These are phyloP conservation scores for Henningerozyma blattae DNA, from an alignment of 805 yeast genomes.

Conservation along the genomic window DNA sequence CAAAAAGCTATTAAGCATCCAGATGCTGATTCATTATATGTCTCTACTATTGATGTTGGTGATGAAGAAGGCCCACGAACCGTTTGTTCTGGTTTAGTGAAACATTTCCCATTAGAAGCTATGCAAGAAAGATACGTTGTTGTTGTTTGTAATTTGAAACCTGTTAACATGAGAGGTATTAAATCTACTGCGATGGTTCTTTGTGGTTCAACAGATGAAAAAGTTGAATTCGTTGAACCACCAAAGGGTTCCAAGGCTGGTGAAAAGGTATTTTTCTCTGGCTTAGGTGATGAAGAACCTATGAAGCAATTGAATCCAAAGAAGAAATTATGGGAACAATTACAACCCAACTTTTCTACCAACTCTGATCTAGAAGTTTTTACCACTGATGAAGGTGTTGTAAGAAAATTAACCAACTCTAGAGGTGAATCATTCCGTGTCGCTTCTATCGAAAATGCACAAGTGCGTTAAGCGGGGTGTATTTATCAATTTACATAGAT, in stretches of 20 bases:
- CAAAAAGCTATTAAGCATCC: conserved; percentile 96
- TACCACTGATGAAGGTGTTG: conserved; percentile 65
- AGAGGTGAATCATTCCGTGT: conserved; percentile 71
- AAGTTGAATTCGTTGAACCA: conserved; percentile 88
- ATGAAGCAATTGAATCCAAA: conserved; percentile 91
- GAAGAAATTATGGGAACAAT: conserved; percentile 94
- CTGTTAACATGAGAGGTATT: conserved; percentile 96
- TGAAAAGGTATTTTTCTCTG: conserved; percentile 92
- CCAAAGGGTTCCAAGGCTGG: conserved; percentile 91
- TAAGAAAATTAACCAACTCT: conserved; percentile 59
- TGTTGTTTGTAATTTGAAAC: conserved; percentile 90
- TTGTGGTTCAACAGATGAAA: conserved; percentile 68
- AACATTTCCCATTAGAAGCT: conserved; percentile 78
- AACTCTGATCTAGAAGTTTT: conserved; percentile 64
- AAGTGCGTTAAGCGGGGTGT: conserved; percentile 49
- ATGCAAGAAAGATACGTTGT: conserved; percentile 92
- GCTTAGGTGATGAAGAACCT: conserved; percentile 69
- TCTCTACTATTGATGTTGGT: conserved; percentile 93
- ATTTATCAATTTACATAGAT: neutral
- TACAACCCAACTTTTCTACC: conserved; percentile 86
- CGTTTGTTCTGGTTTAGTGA: conserved; percentile 93
- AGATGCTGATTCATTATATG: conserved; percentile 92
- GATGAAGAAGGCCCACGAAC: conserved; percentile 97
- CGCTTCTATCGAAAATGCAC: conserved; percentile 59
- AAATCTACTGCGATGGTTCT: conserved; percentile 94